Conservation (phyloP, 2,329 filamentous ascomycete genomes). For the Colletotrichum brevisporum region DNA sequence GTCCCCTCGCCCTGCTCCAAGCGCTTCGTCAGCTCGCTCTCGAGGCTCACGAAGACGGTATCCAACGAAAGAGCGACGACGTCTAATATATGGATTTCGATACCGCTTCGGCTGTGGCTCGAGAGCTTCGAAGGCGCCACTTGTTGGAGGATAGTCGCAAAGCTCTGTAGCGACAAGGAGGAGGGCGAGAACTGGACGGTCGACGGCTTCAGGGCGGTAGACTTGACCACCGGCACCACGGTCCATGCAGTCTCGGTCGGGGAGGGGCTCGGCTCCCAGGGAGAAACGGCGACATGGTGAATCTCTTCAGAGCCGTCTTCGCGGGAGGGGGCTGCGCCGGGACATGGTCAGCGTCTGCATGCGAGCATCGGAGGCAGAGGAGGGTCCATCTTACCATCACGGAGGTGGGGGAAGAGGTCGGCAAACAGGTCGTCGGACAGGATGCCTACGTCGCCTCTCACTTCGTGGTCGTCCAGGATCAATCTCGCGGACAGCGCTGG, state of each 20-base stretch:
- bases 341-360: conserved; percentile 8
- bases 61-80: conserved; percentile 85
- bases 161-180: conserved; percentile 82
- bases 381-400: conserved; percentile 59
- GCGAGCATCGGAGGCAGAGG: not conserved
- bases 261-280: conserved; percentile 74
- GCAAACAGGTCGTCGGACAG: conserved; percentile 88
- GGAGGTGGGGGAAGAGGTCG: conserved; percentile 80
- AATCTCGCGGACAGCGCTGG: conserved; percentile 84
- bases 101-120: conserved; percentile 79
- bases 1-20: conserved; percentile 87
- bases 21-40: conserved; percentile 83
- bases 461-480: conserved; percentile 81
- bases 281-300: conserved; percentile 79
- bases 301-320: conserved; percentile 54
- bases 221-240: conserved; percentile 80
- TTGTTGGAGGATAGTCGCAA: conserved; percentile 80
- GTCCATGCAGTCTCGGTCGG: conserved; percentile 83
- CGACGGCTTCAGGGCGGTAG: conserved; percentile 77
- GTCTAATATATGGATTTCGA: conserved; percentile 88
- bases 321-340: conserved; percentile 7
- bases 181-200: conserved; percentile 84
- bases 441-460: conserved; percentile 88
- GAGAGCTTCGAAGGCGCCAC: conserved; percentile 82
- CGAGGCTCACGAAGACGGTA: conserved; percentile 87